phyloP scores from a whole-genome alignment of 225 moss, liverwort and hornwort genomes.

The Bryum argenteum region DNA sequence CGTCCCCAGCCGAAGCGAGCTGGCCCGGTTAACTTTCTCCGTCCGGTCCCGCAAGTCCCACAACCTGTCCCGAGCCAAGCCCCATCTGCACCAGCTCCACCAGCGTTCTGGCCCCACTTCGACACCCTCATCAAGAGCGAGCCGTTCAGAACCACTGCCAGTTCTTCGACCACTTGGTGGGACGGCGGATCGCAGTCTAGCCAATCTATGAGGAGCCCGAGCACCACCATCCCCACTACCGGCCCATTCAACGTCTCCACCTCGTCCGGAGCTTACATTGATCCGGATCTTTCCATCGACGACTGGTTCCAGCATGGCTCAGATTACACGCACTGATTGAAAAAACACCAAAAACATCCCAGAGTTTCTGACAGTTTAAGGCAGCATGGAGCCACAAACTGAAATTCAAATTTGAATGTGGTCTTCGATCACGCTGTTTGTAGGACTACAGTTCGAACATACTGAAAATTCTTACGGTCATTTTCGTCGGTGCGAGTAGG shows the following conservation, averaged over 20 bases:
- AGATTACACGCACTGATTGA: conserved; percentile 24
- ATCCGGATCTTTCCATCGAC: not conserved
- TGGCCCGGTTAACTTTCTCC: conserved; percentile 5
- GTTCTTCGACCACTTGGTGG: not conserved
- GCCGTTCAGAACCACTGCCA: not conserved
- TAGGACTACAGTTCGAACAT: too few species aligned
- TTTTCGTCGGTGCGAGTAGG: too few species aligned
- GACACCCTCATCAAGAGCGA: not conserved
- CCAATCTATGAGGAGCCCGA: not conserved
- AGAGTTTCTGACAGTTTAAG: too few species aligned
- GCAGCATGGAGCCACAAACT: too few species aligned
- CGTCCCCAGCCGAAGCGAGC: conserved; percentile 42
- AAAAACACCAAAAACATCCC: too few species aligned
- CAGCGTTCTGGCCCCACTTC: not conserved
- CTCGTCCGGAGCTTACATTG: not conserved
- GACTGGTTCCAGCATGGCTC: conserved; percentile 21
- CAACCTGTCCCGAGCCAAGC: not conserved
- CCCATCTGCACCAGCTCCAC: not conserved
- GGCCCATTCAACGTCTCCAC: not conserved
- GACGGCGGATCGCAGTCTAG: not conserved
- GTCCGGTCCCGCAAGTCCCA: conserved; percentile 1
- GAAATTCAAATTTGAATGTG: too few species aligned
- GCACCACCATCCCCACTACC: not conserved
- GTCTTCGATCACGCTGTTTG: too few species aligned
- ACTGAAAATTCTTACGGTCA: too few species aligned